Conservation (phyloP, 1,284 basidiomycete genomes). For the Earliella scabrosa region DNA sequence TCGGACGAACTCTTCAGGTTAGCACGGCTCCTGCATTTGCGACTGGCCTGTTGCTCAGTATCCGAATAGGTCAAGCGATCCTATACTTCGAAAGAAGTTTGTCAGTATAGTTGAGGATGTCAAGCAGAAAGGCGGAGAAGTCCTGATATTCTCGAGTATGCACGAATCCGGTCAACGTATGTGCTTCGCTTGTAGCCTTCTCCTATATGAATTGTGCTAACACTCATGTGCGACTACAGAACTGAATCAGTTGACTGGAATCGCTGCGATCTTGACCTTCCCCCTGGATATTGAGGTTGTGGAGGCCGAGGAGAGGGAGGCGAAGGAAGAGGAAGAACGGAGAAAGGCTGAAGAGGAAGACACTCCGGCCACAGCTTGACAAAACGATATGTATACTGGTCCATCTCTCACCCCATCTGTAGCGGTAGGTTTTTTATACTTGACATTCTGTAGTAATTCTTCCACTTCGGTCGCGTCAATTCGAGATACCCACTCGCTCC, state of each 20-base stretch:
- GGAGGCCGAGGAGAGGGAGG: conserved; percentile 82
- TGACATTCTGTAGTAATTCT: conserved; percentile 6
- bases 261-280: conserved; percentile 96
- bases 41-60: background rate
- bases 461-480: too few relatives aligned
- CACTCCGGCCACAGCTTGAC: conserved; percentile 14
- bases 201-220: too few relatives aligned
- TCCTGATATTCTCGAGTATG: conserved; percentile 98
- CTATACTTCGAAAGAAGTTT: conserved; percentile 80
- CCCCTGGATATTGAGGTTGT: conserved; percentile 95
- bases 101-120: conserved; percentile 92
- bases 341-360: conserved; percentile 36
- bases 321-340: conserved; percentile 53
- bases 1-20: conserved; percentile 95
- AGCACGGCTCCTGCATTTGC: conserved; percentile 17
- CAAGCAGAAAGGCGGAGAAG: conserved; percentile 88
- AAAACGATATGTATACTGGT: background rate
- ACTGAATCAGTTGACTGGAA: conserved; percentile 92
- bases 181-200: conserved; percentile 34
- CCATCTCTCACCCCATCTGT: conserved; percentile 10
- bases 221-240: conserved; percentile 51
- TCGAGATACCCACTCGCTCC: conserved; percentile 35
- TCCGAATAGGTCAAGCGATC: conserved; percentile 65
- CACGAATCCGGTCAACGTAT: conserved; percentile 96
- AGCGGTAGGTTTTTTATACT: conserved; percentile 20